phyloP scores from a whole-genome alignment of 305 asterid genomes.

The Ajuga reptans region DNA sequence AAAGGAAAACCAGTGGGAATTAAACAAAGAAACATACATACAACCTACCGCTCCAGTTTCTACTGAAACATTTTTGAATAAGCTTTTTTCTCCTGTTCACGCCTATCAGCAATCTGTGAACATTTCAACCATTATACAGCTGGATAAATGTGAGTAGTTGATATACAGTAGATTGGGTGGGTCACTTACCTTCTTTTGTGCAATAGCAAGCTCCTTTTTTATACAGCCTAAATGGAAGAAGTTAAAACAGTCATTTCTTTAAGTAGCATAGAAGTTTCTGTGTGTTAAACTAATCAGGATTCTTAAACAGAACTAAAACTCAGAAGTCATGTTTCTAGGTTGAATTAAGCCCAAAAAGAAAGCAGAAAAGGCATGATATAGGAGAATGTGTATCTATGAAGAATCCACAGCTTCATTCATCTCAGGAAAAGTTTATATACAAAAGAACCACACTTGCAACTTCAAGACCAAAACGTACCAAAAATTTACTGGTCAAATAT shows the following conservation, averaged over 20 bases:
- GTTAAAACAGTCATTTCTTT: not conserved
- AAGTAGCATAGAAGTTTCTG: not conserved
- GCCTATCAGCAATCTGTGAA: slow-evolving; percentile 64
- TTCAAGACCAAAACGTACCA: not conserved
- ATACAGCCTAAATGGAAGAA: slow-evolving; percentile 36
- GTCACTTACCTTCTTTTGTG: slow-evolving; percentile 65
- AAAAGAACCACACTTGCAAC: not conserved
- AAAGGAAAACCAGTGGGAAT: not conserved
- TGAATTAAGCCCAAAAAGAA: not conserved
- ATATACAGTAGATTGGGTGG: not conserved
- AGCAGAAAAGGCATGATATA: not conserved
- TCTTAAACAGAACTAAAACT: not conserved
- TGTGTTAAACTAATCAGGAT: not conserved
- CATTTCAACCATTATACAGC: slow-evolving; percentile 16
- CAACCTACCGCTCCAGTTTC: slow-evolving; percentile 12
- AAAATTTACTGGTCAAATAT: not conserved
- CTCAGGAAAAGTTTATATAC: not conserved
- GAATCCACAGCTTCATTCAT: not conserved
- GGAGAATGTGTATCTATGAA: not conserved
- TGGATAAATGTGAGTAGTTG: not conserved
- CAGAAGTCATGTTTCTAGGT: not conserved
- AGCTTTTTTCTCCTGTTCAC: slow-evolving; percentile 56
- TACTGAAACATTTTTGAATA: slow-evolving; percentile 63
- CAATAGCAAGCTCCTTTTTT: slow-evolving; percentile 62
- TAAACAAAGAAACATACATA: slow-evolving; percentile 8